phyloP scores from a whole-genome alignment of 192 early-diverging fungal genomes.

The Coemansia sp. region DNA sequence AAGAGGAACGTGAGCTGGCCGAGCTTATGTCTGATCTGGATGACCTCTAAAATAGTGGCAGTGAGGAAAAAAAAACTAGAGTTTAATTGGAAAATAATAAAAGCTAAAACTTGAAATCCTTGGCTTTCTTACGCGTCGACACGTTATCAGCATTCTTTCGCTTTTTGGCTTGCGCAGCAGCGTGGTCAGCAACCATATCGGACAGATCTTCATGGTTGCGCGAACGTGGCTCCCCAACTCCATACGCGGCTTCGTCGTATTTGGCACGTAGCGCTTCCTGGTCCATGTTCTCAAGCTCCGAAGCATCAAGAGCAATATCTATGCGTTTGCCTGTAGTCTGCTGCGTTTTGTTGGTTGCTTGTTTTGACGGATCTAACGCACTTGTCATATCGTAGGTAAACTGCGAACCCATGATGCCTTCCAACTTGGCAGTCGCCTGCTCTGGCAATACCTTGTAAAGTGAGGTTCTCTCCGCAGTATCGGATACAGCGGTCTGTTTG shows the following conservation, averaged over 20 bases:
- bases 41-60: slow-evolving; percentile 23
- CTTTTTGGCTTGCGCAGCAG: slow-evolving; percentile 66
- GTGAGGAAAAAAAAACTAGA: slow-evolving; percentile 1
- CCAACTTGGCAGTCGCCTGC: slow-evolving; percentile 63
- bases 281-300: slow-evolving; percentile 81
- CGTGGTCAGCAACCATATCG: slow-evolving; percentile 88
- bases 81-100: slow-evolving; percentile 4
- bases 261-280: slow-evolving; percentile 70
- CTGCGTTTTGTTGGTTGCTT: slow-evolving; percentile 58
- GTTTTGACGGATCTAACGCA: slow-evolving; percentile 53
- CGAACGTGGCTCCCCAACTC: slow-evolving; percentile 31
- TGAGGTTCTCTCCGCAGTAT: slow-evolving; percentile 52
- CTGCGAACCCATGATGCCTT: slow-evolving; percentile 93
- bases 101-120: slow-evolving; percentile 50
- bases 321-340: slow-evolving; percentile 59
- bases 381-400: slow-evolving; percentile 81
- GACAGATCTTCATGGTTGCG: slow-evolving; percentile 73
- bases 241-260: slow-evolving; percentile 70
- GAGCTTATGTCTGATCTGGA: slow-evolving; percentile 80
- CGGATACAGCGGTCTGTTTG: slow-evolving; percentile 61
- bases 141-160: slow-evolving; percentile 56
- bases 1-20: slow-evolving; percentile 86
- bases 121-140: slow-evolving; percentile 48
- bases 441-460: slow-evolving; percentile 88
- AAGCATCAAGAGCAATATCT: slow-evolving; percentile 85